phyloP scores from a whole-genome alignment of 495 filamentous ascomycete species.

The Neurospora tetrasperma region DNA sequence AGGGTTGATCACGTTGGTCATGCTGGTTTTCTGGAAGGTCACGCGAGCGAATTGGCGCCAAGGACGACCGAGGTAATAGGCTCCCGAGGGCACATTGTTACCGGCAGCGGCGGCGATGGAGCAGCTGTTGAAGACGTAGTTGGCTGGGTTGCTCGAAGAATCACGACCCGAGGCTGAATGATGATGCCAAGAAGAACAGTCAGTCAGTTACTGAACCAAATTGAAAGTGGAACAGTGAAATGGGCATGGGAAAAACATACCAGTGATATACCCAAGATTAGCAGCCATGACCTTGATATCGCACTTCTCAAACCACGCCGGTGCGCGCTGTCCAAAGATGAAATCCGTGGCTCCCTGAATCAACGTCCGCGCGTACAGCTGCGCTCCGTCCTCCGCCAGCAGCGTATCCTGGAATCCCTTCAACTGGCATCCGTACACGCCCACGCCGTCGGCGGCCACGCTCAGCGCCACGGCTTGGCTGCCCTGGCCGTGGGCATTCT shows the following conservation, averaged over 20 bases:
- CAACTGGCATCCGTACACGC: slow-evolving; percentile 49
- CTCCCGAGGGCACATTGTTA: slow-evolving; percentile 35
- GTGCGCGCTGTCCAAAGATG: slow-evolving; percentile 53
- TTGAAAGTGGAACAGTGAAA: no score
- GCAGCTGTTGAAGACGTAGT: slow-evolving; percentile 55
- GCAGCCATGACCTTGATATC: slow-evolving; percentile 45
- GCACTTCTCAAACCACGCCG: slow-evolving; percentile 50
- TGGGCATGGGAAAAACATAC: slow-evolving; percentile 4
- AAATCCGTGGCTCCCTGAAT: slow-evolving; percentile 57
- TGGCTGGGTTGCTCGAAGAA: slow-evolving; percentile 38
- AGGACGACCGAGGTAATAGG: slow-evolving; percentile 55
- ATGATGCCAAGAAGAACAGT: background rate
- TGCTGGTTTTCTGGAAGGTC: slow-evolving; percentile 47
- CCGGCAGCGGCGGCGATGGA: slow-evolving; percentile 37
- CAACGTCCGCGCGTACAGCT: slow-evolving; percentile 45
- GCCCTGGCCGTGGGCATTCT: slow-evolving; percentile 44
- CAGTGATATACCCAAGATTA: slow-evolving; percentile 42
- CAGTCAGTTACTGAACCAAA: background rate
- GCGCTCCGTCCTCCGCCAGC: slow-evolving; percentile 45
- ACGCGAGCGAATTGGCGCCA: slow-evolving; percentile 53
- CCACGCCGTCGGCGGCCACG: slow-evolving; percentile 42
- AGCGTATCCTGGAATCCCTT: slow-evolving; percentile 55
- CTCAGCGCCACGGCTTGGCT: slow-evolving; percentile 50
- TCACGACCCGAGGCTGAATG: slow-evolving; percentile 45
- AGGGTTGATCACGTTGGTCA: slow-evolving; percentile 48